Conservation (phyloP, 495 filamentous ascomycete species). For the Astrocystis sublimbata region DNA sequence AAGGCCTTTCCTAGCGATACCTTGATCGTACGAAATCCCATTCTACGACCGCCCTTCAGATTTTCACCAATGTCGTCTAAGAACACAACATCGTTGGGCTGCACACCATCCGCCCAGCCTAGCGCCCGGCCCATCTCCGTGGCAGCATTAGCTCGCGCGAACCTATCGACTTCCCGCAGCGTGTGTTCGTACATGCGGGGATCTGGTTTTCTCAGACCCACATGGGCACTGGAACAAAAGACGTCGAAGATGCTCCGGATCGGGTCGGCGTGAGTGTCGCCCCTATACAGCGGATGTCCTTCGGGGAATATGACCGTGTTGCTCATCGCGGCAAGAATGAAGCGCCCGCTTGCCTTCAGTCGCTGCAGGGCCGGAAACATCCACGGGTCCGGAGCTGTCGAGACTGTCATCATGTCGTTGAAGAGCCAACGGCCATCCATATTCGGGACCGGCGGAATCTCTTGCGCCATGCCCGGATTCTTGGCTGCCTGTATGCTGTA, state of each 20-base stretch:
- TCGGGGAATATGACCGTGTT: conserved; percentile 85
- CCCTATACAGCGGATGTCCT: conserved; percentile 56
- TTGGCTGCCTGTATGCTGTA: conserved; percentile 38
- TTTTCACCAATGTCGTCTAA: conserved; percentile 97
- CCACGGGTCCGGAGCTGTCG: conserved; percentile 72
- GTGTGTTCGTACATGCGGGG: conserved; percentile 76
- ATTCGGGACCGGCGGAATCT: conserved; percentile 63
- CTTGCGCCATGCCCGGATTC: conserved; percentile 33
- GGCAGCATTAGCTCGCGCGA: conserved; percentile 48
- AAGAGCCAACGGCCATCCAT: conserved; percentile 83
- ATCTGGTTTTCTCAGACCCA: conserved; percentile 87
- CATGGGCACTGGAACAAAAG: conserved; percentile 80
- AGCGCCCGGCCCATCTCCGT: conserved; percentile 39
- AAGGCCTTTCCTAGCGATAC: conserved; percentile 75
- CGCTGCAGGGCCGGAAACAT: conserved; percentile 83
- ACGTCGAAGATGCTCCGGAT: conserved; percentile 71
- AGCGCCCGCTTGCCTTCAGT: conserved; percentile 61
- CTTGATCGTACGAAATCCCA: conserved; percentile 81
- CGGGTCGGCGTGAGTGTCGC: conserved; percentile 44
- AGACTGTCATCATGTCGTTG: conserved; percentile 85
- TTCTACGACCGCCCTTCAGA: conserved; percentile 71
- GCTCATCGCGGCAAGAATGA: conserved; percentile 77
- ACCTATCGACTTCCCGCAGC: conserved; percentile 61
- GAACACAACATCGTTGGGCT: conserved; percentile 74
- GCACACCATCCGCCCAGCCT: conserved; percentile 55